A percentile compares a stretch with the other conserved stretches of the same genome.
Evolutionary conservation across 495 filamentous ascomycete genomes (phyloP).

Genomic region (Penicillium diatomitis): DNA sequence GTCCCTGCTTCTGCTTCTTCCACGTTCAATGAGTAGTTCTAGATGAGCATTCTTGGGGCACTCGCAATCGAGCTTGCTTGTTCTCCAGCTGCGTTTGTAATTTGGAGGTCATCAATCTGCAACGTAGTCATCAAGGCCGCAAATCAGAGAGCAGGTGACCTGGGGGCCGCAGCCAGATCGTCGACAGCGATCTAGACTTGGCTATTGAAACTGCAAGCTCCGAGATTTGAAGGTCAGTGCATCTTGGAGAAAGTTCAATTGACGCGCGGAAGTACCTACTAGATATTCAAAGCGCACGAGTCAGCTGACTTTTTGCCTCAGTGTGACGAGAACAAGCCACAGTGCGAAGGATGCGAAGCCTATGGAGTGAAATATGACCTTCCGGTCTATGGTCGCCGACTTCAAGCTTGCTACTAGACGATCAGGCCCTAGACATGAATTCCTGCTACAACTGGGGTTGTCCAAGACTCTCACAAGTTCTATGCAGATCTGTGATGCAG

Average conservation of each 20-base stretch:
- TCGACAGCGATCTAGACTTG: slow-evolving; percentile 29
- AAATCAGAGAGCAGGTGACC: too few relatives aligned
- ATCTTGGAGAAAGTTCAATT: neutral
- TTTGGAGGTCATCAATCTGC: too few relatives aligned
- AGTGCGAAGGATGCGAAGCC: slow-evolving; percentile 34
- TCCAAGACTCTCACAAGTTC: slow-evolving; percentile 18
- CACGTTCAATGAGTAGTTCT: too few relatives aligned
- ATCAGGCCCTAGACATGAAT: slow-evolving; percentile 9
- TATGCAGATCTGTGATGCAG: slow-evolving; percentile 23
- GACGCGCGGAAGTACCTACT: too few relatives aligned
- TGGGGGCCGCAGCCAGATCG: too few relatives aligned
- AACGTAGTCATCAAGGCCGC: too few relatives aligned
- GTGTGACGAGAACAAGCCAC: slow-evolving; percentile 39
- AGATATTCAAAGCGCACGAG: too few relatives aligned
- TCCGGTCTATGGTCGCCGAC: slow-evolving; percentile 25
- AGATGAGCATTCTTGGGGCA: too few relatives aligned
- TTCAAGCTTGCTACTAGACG: slow-evolving; percentile 26
- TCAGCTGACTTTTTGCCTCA: slow-evolving; percentile 5
- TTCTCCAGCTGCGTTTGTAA: too few relatives aligned
- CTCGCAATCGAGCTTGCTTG: too few relatives aligned
- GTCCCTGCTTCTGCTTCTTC: too few relatives aligned
- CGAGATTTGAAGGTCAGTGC: slow-evolving; percentile 38
- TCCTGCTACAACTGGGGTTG: slow-evolving; percentile 9
- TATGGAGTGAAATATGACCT: slow-evolving; percentile 39
- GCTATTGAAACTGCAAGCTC: slow-evolving; percentile 44